These are phyloP conservation scores for Pyrenochaeta sp. DNA, from an alignment of 2,329 filamentous ascomycete species.

Conservation along the genomic window DNA sequence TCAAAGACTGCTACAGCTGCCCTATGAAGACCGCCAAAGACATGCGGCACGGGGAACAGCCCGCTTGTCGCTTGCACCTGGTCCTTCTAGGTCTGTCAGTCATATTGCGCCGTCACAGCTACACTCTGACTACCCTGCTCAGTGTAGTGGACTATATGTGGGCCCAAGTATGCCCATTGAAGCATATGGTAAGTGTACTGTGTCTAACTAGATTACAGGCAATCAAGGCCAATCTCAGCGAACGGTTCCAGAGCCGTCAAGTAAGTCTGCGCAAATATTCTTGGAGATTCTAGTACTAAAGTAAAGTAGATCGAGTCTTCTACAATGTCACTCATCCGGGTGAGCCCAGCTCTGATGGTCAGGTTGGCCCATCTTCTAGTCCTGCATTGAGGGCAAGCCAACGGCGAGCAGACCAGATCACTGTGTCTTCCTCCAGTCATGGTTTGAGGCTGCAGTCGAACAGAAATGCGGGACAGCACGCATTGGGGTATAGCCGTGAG, in stretches of 20 bases:
- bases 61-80: constrained; percentile 49
- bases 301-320: constrained; percentile 26
- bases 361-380: constrained; percentile 47
- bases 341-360: constrained; percentile 43
- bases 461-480: not conserved
- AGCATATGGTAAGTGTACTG: not conserved
- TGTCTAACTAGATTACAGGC: constrained; percentile 10
- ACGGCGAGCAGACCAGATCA: constrained; percentile 26
- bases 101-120: constrained; percentile 7
- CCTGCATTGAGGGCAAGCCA: constrained; percentile 51
- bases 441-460: not conserved
- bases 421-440: not conserved
- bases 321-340: constrained; percentile 26
- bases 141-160: not conserved
- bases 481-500: not conserved
- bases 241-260: constrained; percentile 5
- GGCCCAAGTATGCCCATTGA: not conserved
- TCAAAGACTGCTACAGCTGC: constrained; percentile 41
- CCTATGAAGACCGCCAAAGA: constrained; percentile 42
- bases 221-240: constrained; percentile 3
- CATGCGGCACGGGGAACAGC: constrained; percentile 46
- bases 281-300: not conserved
- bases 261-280: constrained; percentile 3
- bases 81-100: constrained; percentile 15
- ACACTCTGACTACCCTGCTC: constrained; percentile 6